Conservation (phyloP, 2,329 filamentous ascomycete species). For the Septoria linicola region DNA sequence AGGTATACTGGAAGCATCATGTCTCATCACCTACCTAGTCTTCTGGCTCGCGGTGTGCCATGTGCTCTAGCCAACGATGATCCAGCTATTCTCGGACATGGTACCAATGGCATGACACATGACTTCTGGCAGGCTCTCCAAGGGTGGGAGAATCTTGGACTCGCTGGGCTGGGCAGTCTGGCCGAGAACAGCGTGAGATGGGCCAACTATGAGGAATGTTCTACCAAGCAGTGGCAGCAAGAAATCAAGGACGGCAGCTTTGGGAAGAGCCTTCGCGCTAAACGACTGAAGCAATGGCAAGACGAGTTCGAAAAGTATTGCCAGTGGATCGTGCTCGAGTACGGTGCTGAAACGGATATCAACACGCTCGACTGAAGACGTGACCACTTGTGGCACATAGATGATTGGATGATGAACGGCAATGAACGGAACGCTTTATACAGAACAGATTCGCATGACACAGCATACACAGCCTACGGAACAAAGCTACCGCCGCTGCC, state of each 20-base stretch:
- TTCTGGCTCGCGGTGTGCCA: slow-evolving; percentile 79
- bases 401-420: no score
- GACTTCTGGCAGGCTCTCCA: slow-evolving; percentile 94
- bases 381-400: no score
- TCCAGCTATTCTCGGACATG: slow-evolving; percentile 82
- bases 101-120: slow-evolving; percentile 77
- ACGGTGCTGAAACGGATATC: slow-evolving; percentile 34
- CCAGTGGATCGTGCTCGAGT: slow-evolving; percentile 83
- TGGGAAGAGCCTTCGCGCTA: slow-evolving; percentile 68
- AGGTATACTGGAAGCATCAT: slow-evolving; percentile 74
- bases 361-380: slow-evolving; percentile 28
- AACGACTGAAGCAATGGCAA: slow-evolving; percentile 74
- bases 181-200: slow-evolving; percentile 92
- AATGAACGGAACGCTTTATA: no score
- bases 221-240: slow-evolving; percentile 65
- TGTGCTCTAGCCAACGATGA: slow-evolving; percentile 89
- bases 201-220: slow-evolving; percentile 83
- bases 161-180: slow-evolving; percentile 80
- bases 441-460: no score
- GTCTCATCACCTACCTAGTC: slow-evolving; percentile 76
- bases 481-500: no score
- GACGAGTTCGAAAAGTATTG: slow-evolving; percentile 87
- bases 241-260: slow-evolving; percentile 72
- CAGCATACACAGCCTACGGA: no score
- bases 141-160: slow-evolving; percentile 85